A percentile compares a stretch with the other conserved stretches of the same genome.
Conservation (phyloP, 2,329 filamentous ascomycete species). For the Cladosporium sp. region DNA sequence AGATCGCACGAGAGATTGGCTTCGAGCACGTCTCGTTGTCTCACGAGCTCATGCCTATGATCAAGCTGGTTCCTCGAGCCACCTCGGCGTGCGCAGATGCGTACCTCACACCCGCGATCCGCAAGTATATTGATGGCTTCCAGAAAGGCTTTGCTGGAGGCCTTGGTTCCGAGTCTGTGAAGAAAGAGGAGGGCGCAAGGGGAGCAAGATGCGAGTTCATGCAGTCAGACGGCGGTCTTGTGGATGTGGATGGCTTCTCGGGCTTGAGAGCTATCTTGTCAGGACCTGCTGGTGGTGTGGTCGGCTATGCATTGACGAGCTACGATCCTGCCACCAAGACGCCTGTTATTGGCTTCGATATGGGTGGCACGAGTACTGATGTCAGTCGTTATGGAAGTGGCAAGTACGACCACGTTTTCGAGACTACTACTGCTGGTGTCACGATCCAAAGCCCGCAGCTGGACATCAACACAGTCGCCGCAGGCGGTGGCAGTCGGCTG, state of each 20-base stretch:
- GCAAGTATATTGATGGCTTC: slow-evolving; percentile 74
- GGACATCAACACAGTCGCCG: slow-evolving; percentile 92
- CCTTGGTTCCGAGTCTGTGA: slow-evolving; percentile 70
- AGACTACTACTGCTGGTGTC: slow-evolving; percentile 89
- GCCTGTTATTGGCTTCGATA: slow-evolving; percentile 91
- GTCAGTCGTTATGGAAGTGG: slow-evolving; percentile 77
- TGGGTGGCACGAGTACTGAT: slow-evolving; percentile 91
- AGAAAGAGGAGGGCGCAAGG: slow-evolving; percentile 58
- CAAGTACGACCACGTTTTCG: slow-evolving; percentile 87
- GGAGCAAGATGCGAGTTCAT: slow-evolving; percentile 90
- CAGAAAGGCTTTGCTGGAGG: slow-evolving; percentile 76
- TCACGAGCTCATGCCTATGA: slow-evolving; percentile 82
- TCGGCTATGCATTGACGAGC: slow-evolving; percentile 86
- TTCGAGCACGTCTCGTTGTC: slow-evolving; percentile 79
- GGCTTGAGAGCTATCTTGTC: slow-evolving; percentile 82
- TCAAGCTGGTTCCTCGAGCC: slow-evolving; percentile 71
- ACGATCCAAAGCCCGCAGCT: slow-evolving; percentile 89
- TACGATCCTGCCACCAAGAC: slow-evolving; percentile 79
- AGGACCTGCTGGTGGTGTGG: slow-evolving; percentile 87
- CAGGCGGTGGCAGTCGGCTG: slow-evolving; percentile 77
- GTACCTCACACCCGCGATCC: slow-evolving; percentile 74
- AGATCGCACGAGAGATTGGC: slow-evolving; percentile 72
- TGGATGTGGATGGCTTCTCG: slow-evolving; percentile 75
- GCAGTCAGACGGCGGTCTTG: slow-evolving; percentile 74
- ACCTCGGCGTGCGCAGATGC: slow-evolving; percentile 77